Conservation (phyloP, 306 rosid species). For the Cucurbita argyrosperma region DNA sequence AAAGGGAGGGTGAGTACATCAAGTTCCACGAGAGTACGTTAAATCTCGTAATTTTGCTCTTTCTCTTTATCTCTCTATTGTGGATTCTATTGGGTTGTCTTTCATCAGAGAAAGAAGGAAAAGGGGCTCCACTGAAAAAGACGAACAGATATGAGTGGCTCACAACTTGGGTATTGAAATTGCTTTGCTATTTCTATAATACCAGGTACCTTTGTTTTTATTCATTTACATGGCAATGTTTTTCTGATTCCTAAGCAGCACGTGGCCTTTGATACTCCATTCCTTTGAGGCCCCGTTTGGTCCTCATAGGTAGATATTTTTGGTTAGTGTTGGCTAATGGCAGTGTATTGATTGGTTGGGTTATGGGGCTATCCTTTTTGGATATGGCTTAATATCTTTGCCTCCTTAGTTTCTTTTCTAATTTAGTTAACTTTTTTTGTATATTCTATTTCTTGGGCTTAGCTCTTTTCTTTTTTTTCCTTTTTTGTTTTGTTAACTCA, state of each 20-base stretch:
- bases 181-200: not conserved
- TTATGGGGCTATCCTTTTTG: not conserved
- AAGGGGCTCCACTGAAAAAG: conserved; percentile 34
- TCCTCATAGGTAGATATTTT: not conserved
- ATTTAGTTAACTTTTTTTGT: not conserved
- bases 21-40: conserved; percentile 78
- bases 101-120: conserved; percentile 3
- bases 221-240: not conserved
- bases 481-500: not conserved
- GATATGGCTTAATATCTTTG: not conserved
- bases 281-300: not conserved
- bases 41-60: conserved; percentile 15
- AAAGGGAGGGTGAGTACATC: conserved; percentile 38
- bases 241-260: not conserved
- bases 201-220: conserved; percentile 1
- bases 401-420: not conserved
- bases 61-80: conserved; percentile 10
- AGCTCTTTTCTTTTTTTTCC: not conserved
- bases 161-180: conserved; percentile 3
- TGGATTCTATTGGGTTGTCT: not conserved
- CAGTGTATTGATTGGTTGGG: not conserved
- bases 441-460: not conserved
- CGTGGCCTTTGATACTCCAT: not conserved
- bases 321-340: not conserved
- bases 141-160: conserved; percentile 30